A percentile compares a stretch with the other conserved stretches of the same genome.
Conservation (phyloP, 257 asterid genomes). For the Avicennia marina region DNA sequence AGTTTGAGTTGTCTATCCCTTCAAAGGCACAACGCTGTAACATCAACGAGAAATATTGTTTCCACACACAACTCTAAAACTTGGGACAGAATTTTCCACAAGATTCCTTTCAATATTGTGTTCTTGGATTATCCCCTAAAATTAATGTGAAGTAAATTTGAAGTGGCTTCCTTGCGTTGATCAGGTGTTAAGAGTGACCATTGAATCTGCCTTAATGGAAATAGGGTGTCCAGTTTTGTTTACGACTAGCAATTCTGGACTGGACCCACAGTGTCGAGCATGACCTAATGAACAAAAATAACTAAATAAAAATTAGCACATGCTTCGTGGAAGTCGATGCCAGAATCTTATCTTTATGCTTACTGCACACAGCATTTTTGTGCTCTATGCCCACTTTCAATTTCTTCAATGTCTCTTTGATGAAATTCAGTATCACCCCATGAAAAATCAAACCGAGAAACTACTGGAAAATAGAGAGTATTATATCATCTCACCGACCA, state of each 20-base stretch:
- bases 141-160: slow-evolving; percentile 38
- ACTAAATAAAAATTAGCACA: neutral
- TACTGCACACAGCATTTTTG: slow-evolving; percentile 62
- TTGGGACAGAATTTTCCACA: too few species aligned
- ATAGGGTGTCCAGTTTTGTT: slow-evolving; percentile 35
- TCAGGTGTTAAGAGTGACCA: slow-evolving; percentile 42
- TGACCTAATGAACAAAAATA: slow-evolving; percentile 27
- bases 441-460: slow-evolving; percentile 61
- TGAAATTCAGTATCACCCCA: slow-evolving; percentile 58
- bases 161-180: slow-evolving; percentile 38
- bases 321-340: neutral
- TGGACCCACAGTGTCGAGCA: slow-evolving; percentile 51
- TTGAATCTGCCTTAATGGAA: slow-evolving; percentile 29
- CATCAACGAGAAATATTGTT: too few species aligned
- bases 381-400: slow-evolving; percentile 39
- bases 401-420: slow-evolving; percentile 47
- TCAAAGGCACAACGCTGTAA: too few species aligned
- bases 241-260: slow-evolving; percentile 42
- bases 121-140: slow-evolving; percentile 36
- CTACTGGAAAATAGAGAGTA: slow-evolving; percentile 14
- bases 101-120: neutral
- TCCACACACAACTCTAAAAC: too few species aligned
- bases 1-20: too few species aligned
- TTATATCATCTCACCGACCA: neutral
- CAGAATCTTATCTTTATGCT: too few species aligned